These are phyloP conservation scores for Plasmodium blacklocki DNA, from an alignment of 169 alveolate species.

Conservation along the genomic window DNA sequence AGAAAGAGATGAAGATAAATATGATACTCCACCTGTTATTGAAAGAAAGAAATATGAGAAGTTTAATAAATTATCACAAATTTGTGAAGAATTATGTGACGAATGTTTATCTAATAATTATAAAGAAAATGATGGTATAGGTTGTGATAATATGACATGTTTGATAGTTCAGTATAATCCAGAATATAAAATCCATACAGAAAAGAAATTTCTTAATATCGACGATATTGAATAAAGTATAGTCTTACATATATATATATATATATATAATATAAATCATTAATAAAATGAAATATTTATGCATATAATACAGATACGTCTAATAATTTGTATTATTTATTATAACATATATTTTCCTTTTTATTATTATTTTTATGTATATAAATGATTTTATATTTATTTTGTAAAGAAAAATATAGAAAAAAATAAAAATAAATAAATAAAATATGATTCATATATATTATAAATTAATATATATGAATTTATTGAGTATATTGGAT, in stretches of 20 bases:
- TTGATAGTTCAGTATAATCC: slow-evolving; percentile 89
- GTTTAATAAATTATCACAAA: slow-evolving; percentile 80
- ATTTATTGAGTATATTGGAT: too few species aligned
- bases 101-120: slow-evolving; percentile 91
- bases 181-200: slow-evolving; percentile 71
- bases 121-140: slow-evolving; percentile 91
- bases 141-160: slow-evolving; percentile 96
- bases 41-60: slow-evolving; percentile 59
- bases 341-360: too few species aligned
- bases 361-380: background rate
- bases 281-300: background rate
- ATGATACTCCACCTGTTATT: slow-evolving; percentile 79
- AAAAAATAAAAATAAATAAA: background rate
- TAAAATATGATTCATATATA: background rate
- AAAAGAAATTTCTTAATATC: slow-evolving; percentile 57
- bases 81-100: slow-evolving; percentile 92
- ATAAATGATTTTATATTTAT: background rate
- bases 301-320: too few species aligned
- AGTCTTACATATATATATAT: background rate
- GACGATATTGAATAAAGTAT: slow-evolving; percentile 44
- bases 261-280: background rate
- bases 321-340: too few species aligned
- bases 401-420: background rate
- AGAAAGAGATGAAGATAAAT: slow-evolving; percentile 67
- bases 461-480: background rate